phyloP scores from a whole-genome alignment of 2,329 filamentous ascomycete species.

The Fusarium mangiferae region DNA sequence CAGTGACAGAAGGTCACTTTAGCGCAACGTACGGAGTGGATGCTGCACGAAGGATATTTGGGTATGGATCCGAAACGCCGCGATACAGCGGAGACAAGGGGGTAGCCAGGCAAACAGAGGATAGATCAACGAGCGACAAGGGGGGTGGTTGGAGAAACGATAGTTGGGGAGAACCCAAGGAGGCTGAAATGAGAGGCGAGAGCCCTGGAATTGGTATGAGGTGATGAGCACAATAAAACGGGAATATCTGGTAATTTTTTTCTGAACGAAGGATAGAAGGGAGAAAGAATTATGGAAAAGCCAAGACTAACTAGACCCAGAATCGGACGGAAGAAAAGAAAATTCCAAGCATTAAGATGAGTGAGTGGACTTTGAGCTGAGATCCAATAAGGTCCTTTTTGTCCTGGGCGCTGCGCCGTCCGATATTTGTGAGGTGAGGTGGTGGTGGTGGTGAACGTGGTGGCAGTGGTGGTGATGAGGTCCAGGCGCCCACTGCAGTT shows the following conservation, averaged over 20 bases:
- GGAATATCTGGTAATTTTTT: neutral
- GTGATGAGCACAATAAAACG: constrained; percentile 10
- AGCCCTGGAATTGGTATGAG: constrained; percentile 19
- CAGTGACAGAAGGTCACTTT: constrained; percentile 21
- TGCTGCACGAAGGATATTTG: constrained; percentile 34
- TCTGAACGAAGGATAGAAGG: constrained; percentile 15
- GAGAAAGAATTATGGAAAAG: constrained; percentile 11
- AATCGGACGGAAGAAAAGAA: constrained; percentile 9
- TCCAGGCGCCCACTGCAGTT: constrained; percentile 27
- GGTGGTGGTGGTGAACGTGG: constrained; percentile 23
- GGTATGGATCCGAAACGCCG: constrained; percentile 37
- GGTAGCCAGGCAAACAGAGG: constrained; percentile 16
- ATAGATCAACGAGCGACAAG: constrained; percentile 39
- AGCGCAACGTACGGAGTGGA: constrained; percentile 23
- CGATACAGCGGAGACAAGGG: constrained; percentile 31
- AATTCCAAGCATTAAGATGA: constrained; percentile 33
- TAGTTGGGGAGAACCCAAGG: constrained; percentile 7
- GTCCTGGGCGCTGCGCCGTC: constrained; percentile 34
- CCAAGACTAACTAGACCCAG: constrained; percentile 30
- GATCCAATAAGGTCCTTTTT: constrained; percentile 14
- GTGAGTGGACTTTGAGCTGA: constrained; percentile 29
- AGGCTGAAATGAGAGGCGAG: constrained; percentile 18
- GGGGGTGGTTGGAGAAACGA: constrained; percentile 33
- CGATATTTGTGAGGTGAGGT: constrained; percentile 19
- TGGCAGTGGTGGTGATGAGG: constrained; percentile 19